Base-by-base conservation (phyloP, 257 asterid species). In the Jacaranda copaia region DNA sequence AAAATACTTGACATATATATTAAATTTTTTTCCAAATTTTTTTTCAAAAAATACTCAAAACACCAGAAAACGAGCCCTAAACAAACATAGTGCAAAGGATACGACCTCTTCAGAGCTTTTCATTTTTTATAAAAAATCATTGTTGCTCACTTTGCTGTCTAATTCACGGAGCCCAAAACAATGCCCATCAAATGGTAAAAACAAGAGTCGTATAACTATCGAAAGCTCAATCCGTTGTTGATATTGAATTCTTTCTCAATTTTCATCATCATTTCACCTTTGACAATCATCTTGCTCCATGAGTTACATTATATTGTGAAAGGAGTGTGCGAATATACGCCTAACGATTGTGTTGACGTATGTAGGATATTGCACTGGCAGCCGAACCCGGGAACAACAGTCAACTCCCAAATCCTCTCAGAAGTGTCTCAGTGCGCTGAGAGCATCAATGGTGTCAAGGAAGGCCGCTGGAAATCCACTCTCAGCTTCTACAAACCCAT, bases 301-400 rank as follows among this genome's bases (percentile, higher is more conserved):
- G 68, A 25, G n/a, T 35, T 75, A 6, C 58, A 9, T 25, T 16
- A 4, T 2, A 48, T 35, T 68, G 36, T 20, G 8, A 42, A 25
- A 7, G 48, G 43, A 39, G n/a, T 25, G 19, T 55, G n/a, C 18
- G 19, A 13, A 36, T 10, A 6, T 32, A 18, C n/a, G 70, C 38
- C n/a, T 55, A 57, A 68, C 38, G 65, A 19, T 51, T 51, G 74
- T 61, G 48, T 80, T 73, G 70, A 18, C 73, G n/a, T 56, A 2
- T 78, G 68, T 79, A 94, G 98, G 97, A 89, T 96, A 84, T 86
- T 93, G 56, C 92, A 96, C 80, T 96, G 98, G 99, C 99, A 93
- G 73, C 97, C 97, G 7, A 96, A 96, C 72, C 92, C 91, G 4
- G 99, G 99, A 13, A 80, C 97, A 48, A 89, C 97, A 10, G 97